Evolutionary conservation across 768 basidiomycete genomes (phyloP).

Genomic region (Tricholoma matsutake): DNA sequence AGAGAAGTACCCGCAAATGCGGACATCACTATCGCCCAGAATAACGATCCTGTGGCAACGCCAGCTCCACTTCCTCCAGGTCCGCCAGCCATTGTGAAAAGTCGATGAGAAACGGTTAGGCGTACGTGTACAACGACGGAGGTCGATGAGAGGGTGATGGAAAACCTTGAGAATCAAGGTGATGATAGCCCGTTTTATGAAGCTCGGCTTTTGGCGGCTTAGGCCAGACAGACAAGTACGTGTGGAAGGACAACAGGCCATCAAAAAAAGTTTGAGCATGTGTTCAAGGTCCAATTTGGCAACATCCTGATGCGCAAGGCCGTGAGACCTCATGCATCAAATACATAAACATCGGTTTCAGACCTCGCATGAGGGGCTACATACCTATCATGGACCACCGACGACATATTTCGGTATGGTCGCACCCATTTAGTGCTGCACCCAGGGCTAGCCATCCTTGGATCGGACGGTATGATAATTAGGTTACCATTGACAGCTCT

Average conservation of each 20-base stretch:
- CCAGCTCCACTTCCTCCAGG: conserved; percentile 32
- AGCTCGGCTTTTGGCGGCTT: background rate
- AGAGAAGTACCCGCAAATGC: conserved; percentile 34
- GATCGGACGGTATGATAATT: background rate
- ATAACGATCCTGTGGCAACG: conserved; percentile 24
- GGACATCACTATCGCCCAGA: conserved; percentile 36
- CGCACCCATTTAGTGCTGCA: background rate
- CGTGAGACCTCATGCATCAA: background rate
- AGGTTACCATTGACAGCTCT: background rate
- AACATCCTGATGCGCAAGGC: background rate
- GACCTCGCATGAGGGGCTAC: background rate
- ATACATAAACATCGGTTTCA: background rate
- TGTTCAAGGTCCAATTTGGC: background rate
- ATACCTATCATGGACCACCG: background rate
- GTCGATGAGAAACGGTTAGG: conserved; percentile 1
- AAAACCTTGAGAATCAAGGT: background rate
- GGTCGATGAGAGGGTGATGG: background rate
- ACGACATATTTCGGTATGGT: background rate
- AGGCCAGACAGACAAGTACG: no score
- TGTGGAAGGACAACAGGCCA: background rate
- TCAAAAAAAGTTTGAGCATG: background rate
- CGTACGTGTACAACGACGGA: background rate
- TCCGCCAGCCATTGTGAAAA: conserved; percentile 24
- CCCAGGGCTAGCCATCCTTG: background rate
- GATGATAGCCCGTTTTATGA: background rate